Evolutionary conservation across 2,329 filamentous ascomycete species (phyloP).

Genomic region (Penicillium sp.): DNA sequence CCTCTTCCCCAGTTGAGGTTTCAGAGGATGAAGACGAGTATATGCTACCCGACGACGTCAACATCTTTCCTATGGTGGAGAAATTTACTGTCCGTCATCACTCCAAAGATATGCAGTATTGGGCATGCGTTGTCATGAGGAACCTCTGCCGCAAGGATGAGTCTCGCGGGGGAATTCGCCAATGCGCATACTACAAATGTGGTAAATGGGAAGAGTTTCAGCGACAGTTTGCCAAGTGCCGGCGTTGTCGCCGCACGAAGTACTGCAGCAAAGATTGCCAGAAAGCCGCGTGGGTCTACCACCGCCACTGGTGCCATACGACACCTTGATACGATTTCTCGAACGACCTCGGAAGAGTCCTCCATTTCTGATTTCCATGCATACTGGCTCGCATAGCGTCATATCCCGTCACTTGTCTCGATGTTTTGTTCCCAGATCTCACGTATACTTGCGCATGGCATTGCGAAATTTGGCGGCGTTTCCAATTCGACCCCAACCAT

Average conservation of each 20-base stretch:
- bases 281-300: conserved; percentile 97
- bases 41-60: conserved; percentile 85
- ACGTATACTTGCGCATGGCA: conserved; percentile 33
- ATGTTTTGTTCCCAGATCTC: conserved; percentile 26
- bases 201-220: conserved; percentile 98
- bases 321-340: conserved; percentile 30
- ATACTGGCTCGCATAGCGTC: conserved; percentile 36
- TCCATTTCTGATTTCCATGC: conserved; percentile 30
- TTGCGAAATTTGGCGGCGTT: conserved; percentile 36
- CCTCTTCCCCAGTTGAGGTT: conserved; percentile 27
- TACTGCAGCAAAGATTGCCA: conserved; percentile 99
- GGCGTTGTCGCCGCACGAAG: conserved; percentile 90
- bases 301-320: conserved; percentile 84
- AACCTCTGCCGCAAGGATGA: conserved; percentile 98
- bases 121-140: conserved; percentile 97
- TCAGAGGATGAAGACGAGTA: conserved; percentile 75
- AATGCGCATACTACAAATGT: conserved; percentile 97
- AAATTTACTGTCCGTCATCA: conserved; percentile 97
- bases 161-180: conserved; percentile 83
- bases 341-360: conserved; percentile 23
- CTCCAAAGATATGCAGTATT: conserved; percentile 97
- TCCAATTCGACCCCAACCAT: conserved; percentile 32
- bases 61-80: conserved; percentile 96
- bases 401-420: conserved; percentile 25
- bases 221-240: conserved; percentile 95